phyloP scores from a whole-genome alignment of 805 yeast species.

The Hanseniaspora occidentalis region DNA sequence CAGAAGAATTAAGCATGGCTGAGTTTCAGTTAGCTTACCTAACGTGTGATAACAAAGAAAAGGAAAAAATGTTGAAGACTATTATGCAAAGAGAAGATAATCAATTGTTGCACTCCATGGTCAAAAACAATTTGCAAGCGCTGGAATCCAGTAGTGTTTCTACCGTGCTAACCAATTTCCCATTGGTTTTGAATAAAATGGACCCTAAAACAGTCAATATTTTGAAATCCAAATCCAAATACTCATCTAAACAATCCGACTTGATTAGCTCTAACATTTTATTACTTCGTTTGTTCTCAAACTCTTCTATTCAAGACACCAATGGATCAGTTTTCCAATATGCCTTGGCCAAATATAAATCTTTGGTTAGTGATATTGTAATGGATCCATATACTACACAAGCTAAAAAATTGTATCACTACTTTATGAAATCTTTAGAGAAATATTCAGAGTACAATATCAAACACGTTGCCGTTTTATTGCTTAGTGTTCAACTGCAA shows the following conservation, averaged over 20 bases:
- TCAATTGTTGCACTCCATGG: constrained; percentile 20
- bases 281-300: not conserved
- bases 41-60: constrained; percentile 25
- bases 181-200: constrained; percentile 24
- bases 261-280: not conserved
- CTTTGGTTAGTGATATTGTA: constrained; percentile 13
- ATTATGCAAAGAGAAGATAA: constrained; percentile 20
- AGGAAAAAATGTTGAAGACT: constrained; percentile 26
- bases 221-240: not conserved
- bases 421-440: constrained; percentile 11
- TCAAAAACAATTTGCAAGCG: constrained; percentile 22
- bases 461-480: constrained; percentile 11
- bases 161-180: constrained; percentile 19
- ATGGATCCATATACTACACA: constrained; percentile 21
- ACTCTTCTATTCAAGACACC: not conserved
- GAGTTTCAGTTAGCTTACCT: constrained; percentile 48
- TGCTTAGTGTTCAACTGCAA: constrained; percentile 19
- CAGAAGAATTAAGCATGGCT: constrained; percentile 38
- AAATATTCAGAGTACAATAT: constrained; percentile 13
- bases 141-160: constrained; percentile 15
- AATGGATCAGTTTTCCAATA: not conserved
- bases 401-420: constrained; percentile 18
- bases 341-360: constrained; percentile 14
- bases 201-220: constrained; percentile 8
- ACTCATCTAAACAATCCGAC: not conserved